Conservation (phyloP, 257 asterid species). For the Forsythia viridissima region DNA sequence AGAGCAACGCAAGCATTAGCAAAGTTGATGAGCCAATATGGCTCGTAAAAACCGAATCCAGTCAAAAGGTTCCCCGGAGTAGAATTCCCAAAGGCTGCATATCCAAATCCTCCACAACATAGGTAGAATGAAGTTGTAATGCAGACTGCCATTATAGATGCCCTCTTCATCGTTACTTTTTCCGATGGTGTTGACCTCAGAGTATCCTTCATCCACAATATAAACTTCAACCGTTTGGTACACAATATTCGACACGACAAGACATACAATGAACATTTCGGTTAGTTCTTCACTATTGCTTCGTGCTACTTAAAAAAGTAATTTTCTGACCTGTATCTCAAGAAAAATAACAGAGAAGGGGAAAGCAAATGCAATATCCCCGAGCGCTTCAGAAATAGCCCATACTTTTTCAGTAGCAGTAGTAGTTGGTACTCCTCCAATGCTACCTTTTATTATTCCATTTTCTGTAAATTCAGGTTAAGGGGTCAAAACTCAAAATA, state of each 20-base stretch:
- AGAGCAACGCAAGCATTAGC: slow-evolving; percentile 83
- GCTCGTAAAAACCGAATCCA: slow-evolving; percentile 81
- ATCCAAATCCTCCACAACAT: slow-evolving; percentile 92
- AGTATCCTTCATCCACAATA: slow-evolving; percentile 55
- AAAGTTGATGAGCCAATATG: slow-evolving; percentile 79
- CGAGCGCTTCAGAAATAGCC: slow-evolving; percentile 69
- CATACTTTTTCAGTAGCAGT: slow-evolving; percentile 48
- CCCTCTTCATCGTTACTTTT: slow-evolving; percentile 67
- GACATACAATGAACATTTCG: background rate
- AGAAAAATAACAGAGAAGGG: slow-evolving; percentile 60
- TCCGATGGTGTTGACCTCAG: slow-evolving; percentile 70
- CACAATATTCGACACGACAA: background rate
- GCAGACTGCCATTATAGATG: slow-evolving; percentile 50
- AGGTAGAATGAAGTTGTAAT: slow-evolving; percentile 66
- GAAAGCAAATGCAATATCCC: slow-evolving; percentile 77
- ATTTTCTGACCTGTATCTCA: slow-evolving; percentile 59
- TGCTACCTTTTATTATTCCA: slow-evolving; percentile 65
- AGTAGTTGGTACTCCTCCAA: slow-evolving; percentile 51
- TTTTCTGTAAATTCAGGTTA: slow-evolving; percentile 39
- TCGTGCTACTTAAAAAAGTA: background rate
- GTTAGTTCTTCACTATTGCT: background rate
- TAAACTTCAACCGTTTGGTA: background rate
- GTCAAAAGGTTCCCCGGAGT: slow-evolving; percentile 89
- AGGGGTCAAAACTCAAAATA: background rate
- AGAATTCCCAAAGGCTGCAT: slow-evolving; percentile 83